Evolutionary conservation across 2,329 filamentous ascomycete species (phyloP).

Genomic region (Phoma sp.): DNA sequence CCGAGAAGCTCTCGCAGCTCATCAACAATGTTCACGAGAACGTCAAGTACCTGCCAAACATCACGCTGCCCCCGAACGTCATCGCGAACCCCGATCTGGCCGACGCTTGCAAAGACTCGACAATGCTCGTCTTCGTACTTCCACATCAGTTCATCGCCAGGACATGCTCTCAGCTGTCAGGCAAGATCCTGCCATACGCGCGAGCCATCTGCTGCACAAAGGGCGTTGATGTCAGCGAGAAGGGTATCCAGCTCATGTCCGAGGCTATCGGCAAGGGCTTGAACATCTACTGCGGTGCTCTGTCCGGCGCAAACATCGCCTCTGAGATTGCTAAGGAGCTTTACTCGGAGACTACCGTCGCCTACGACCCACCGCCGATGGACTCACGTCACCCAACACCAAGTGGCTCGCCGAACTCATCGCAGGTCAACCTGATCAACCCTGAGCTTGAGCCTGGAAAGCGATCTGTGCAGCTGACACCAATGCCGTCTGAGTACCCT

Average conservation of each 20-base stretch:
- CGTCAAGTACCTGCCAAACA: slow-evolving; percentile 93
- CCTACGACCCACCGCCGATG: slow-evolving; percentile 89
- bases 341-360: slow-evolving; percentile 95
- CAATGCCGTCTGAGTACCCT: slow-evolving; percentile 82
- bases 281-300: slow-evolving; percentile 93
- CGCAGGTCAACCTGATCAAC: slow-evolving; percentile 59
- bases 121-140: slow-evolving; percentile 93
- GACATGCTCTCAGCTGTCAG: slow-evolving; percentile 82
- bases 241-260: slow-evolving; percentile 86
- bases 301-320: slow-evolving; percentile 96
- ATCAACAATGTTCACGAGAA: slow-evolving; percentile 97
- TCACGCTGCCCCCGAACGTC: slow-evolving; percentile 81
- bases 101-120: slow-evolving; percentile 81
- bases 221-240: slow-evolving; percentile 89
- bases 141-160: slow-evolving; percentile 94
- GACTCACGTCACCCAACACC: slow-evolving; percentile 79
- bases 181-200: slow-evolving; percentile 88
- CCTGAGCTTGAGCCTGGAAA: slow-evolving; percentile 57
- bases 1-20: slow-evolving; percentile 85
- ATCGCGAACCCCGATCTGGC: slow-evolving; percentile 81
- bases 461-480: slow-evolving; percentile 74
- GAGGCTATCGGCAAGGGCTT: slow-evolving; percentile 91
- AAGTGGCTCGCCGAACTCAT: slow-evolving; percentile 55
- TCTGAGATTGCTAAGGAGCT: slow-evolving; percentile 94
- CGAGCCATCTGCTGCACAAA: slow-evolving; percentile 98